A percentile compares a stretch with the other conserved stretches of the same genome.
phyloP scores from a whole-genome alignment of 2,329 filamentous ascomycete genomes.

The Stagonosporopsis vannaccii region DNA sequence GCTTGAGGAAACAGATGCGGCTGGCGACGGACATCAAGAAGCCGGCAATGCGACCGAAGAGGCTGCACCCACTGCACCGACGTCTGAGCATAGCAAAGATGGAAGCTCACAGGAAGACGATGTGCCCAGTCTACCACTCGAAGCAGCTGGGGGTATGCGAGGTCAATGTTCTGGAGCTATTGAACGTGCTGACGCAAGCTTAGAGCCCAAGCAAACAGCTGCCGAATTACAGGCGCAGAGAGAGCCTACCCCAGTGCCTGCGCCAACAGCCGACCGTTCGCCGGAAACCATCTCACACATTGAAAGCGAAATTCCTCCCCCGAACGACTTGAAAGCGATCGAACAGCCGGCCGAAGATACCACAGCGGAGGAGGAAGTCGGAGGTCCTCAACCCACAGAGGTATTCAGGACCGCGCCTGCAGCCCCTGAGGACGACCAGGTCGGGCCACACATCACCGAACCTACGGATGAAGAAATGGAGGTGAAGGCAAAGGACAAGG shows the following conservation, averaged over 20 bases:
- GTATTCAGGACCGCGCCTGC: slow-evolving; percentile 27
- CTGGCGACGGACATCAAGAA: slow-evolving; percentile 15
- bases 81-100: slow-evolving; percentile 10
- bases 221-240: not conserved
- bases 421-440: slow-evolving; percentile 24
- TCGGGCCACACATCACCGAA: slow-evolving; percentile 29
- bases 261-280: slow-evolving; percentile 24
- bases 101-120: slow-evolving; percentile 6
- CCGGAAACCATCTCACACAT: slow-evolving; percentile 34
- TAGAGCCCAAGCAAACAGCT: slow-evolving; percentile 19
- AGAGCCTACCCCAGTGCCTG: slow-evolving; percentile 18
- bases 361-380: slow-evolving; percentile 25
- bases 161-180: not conserved
- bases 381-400: slow-evolving; percentile 23
- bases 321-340: slow-evolving; percentile 21
- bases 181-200: slow-evolving; percentile 2
- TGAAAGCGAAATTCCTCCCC: slow-evolving; percentile 27
- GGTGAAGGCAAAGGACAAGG: slow-evolving; percentile 9
- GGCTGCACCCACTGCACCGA: slow-evolving; percentile 10
- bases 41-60: slow-evolving; percentile 21
- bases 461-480: slow-evolving; percentile 23
- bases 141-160: slow-evolving; percentile 33
- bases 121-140: slow-evolving; percentile 26
- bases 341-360: slow-evolving; percentile 27
- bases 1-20: slow-evolving; percentile 45